Conservation (phyloP, 1,139 yeast genomes). For the Candida smagusa region DNA sequence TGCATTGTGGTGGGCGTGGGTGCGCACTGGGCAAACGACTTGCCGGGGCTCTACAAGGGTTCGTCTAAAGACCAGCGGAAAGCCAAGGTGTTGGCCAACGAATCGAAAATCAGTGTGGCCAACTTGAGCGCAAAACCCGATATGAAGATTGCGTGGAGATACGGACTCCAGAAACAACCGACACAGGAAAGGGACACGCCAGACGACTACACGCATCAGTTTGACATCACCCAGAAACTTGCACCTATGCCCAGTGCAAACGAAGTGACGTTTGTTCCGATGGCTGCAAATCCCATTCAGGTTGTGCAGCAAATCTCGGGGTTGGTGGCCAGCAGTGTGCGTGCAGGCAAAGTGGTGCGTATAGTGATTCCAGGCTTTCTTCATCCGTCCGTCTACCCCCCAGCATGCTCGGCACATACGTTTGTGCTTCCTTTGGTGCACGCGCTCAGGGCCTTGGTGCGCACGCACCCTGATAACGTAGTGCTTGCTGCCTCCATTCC, state of each 20-base stretch:
- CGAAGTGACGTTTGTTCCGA: conserved; percentile 58
- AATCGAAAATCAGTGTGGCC: conserved; percentile 64
- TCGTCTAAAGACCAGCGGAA: conserved; percentile 64
- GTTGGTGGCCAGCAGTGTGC: conserved; percentile 35
- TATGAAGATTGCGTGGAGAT: conserved; percentile 86
- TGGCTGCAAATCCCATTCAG: conserved; percentile 19
- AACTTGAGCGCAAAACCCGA: conserved; percentile 49
- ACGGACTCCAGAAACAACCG: conserved; percentile 53
- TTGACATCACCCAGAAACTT: conserved; percentile 70
- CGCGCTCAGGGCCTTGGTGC: conserved; percentile 53
- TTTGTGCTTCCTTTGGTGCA: conserved; percentile 62
- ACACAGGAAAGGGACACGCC: conserved; percentile 12
- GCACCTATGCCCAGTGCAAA: conserved; percentile 62
- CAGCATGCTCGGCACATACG: conserved; percentile 44
- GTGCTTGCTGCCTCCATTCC: conserved; percentile 56
- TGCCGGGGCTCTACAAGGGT: conserved; percentile 81
- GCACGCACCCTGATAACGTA: conserved; percentile 44
- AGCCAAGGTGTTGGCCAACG: conserved; percentile 54
- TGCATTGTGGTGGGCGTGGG: conserved; percentile 65
- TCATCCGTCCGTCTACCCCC: conserved; percentile 74
- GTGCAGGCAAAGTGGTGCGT: conserved; percentile 51
- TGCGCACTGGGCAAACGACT: conserved; percentile 61
- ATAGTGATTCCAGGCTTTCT: conserved; percentile 72
- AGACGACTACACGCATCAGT: conserved; percentile 62
- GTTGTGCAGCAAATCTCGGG: conserved; percentile 40